Conservation (phyloP, 1,139 yeast species). For the Taphrina confusa region DNA sequence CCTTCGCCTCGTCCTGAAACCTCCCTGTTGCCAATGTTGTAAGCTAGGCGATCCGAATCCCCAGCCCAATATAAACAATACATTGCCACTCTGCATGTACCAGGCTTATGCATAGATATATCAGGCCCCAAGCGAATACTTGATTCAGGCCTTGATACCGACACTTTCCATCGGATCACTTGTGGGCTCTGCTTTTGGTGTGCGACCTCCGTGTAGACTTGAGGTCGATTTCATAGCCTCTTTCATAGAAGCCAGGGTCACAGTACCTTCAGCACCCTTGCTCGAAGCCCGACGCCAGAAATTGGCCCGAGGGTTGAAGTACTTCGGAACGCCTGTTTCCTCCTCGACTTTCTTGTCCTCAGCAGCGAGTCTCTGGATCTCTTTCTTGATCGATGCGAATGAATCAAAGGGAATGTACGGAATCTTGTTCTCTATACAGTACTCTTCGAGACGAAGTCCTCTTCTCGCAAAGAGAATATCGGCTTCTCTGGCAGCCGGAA, state of each 20-base stretch:
- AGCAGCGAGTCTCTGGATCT: constrained; percentile 40
- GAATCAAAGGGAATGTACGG: constrained; percentile 51
- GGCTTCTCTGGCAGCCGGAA: constrained; percentile 53
- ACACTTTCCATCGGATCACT: constrained; percentile 29
- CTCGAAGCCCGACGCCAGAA: constrained; percentile 34
- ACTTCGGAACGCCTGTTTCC: constrained; percentile 31
- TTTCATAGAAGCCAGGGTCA: constrained; percentile 31
- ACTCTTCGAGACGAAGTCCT: constrained; percentile 50
- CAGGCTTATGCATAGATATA: too few relatives aligned
- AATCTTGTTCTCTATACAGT: constrained; percentile 49
- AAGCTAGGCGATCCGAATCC: too few relatives aligned
- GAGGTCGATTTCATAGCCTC: constrained; percentile 33
- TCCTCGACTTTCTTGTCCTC: constrained; percentile 28
- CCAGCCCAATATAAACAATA: too few relatives aligned
- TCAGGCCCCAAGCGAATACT: not conserved
- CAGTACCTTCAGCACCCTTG: constrained; percentile 32
- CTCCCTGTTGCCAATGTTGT: too few relatives aligned
- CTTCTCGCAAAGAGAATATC: constrained; percentile 52
- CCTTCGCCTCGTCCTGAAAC: too few relatives aligned
- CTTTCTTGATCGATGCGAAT: constrained; percentile 49
- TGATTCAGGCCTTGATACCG: not conserved
- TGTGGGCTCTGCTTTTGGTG: constrained; percentile 19
- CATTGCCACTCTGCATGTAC: too few relatives aligned
- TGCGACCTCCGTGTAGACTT: constrained; percentile 21
- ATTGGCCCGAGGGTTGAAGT: constrained; percentile 34